A percentile compares a stretch with the other conserved stretches of the same genome.
Evolutionary conservation across 1,284 basidiomycete species (phyloP).

Genomic region (Ustilago loliicola): DNA sequence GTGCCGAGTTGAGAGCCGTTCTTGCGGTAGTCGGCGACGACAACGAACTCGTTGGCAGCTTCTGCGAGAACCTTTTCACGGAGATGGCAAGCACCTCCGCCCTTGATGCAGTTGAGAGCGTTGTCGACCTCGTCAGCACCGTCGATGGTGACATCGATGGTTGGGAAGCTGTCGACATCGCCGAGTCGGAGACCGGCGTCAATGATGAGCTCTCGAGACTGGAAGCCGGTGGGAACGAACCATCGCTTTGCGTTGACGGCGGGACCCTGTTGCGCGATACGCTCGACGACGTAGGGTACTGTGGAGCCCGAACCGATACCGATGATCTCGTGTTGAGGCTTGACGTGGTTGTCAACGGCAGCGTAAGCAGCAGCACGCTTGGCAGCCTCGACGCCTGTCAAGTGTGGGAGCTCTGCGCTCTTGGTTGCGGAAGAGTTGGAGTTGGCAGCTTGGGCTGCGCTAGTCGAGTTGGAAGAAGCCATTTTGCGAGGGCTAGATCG

Average conservation of each 20-base stretch:
- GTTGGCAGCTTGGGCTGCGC: slow-evolving; percentile 35
- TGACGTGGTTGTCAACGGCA: slow-evolving; percentile 91
- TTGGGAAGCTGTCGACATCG: slow-evolving; percentile 80
- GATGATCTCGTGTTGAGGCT: slow-evolving; percentile 83
- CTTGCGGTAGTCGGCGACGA: slow-evolving; percentile 94
- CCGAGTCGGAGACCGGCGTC: slow-evolving; percentile 82
- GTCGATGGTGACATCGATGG: slow-evolving; percentile 94
- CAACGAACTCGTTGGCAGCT: slow-evolving; percentile 87
- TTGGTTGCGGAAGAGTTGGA: slow-evolving; percentile 38
- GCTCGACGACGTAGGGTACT: slow-evolving; percentile 96
- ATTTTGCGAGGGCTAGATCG: slow-evolving; percentile 24
- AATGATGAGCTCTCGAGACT: slow-evolving; percentile 94
- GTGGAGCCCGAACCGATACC: slow-evolving; percentile 78
- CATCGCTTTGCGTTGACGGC: slow-evolving; percentile 78
- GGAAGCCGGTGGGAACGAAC: slow-evolving; percentile 79
- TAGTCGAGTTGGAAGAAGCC: slow-evolving; percentile 23
- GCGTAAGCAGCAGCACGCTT: slow-evolving; percentile 93
- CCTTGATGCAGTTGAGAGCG: slow-evolving; percentile 93
- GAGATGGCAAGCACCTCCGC: slow-evolving; percentile 95
- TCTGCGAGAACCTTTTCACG: slow-evolving; percentile 96
- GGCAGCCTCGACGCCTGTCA: slow-evolving; percentile 72
- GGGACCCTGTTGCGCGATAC: slow-evolving; percentile 86
- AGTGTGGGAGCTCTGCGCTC: slow-evolving; percentile 29
- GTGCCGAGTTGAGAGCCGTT: slow-evolving; percentile 83
- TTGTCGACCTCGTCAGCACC: slow-evolving; percentile 96